Evolutionary conservation across 2,329 filamentous ascomycete species (phyloP), one percentile per base, ranked within the genome.

Genomic region (Diplocarpon rosae): DNA sequence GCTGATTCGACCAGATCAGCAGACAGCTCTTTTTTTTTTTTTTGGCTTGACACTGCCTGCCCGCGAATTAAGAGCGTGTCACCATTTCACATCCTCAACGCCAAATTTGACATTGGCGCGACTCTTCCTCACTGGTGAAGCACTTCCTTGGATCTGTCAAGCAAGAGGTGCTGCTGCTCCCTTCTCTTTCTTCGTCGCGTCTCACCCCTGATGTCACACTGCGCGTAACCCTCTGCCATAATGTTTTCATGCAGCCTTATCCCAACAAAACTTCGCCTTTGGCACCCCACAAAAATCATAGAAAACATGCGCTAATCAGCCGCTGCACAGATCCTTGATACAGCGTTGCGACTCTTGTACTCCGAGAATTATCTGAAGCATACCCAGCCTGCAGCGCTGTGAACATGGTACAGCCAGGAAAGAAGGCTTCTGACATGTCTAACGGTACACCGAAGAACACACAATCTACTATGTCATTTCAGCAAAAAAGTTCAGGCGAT

Each of bases 341-440:
- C 42, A 20, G 43, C 41, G 29, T 37, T 48, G 27, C 35, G 37
- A 42, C 27, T 37, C 30, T 37, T 42, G 41, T 35, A 39, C 39
- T 6, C 35, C 12, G 3, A 29, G 15, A 16, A 9, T 28, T 15
- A 13, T 31, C 20, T 32, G 27, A 37, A 17, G 38, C 24, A 43
- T 28, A 44, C 41, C 38, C 40, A 48, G 39, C 39, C 43, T 35
- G 39, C 34, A 24, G 35, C 35, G 27, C 43, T 29, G 44, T 43
- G 54, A 83, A 82, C 62, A 84, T 84, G 79, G 75, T 76, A 28
- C 76, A 75, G 28, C 76, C 74, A 59, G 71, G 69, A 51, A 62
- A 62, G 51, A 62, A 62, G 51, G 39, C 41, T 27, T 56, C 47
- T 43, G 62, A 59, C 47, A 62, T 65, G 38, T 50, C 53, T 7